Base-by-base conservation (phyloP, 306 rosid genomes). In the Vigna reflexopilosa region DNA sequence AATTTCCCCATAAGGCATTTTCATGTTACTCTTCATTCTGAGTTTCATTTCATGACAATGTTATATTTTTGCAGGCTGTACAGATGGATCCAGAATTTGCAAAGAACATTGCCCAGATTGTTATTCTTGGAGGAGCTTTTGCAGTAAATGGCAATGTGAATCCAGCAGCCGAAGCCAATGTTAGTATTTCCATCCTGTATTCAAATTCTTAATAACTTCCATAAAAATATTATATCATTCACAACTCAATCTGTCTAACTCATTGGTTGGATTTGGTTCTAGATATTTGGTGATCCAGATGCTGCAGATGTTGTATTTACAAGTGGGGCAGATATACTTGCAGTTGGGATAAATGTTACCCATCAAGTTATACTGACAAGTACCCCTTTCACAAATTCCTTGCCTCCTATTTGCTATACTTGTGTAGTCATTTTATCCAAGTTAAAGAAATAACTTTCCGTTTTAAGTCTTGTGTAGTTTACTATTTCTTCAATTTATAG, bases 151-250 rank as follows among this genome's bases (percentile, higher is more conserved):
- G 97, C 78, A 94, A 94, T 88, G 98, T 87, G 44, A 94, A 94
- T 85, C 97, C 97, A 66, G 97, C 97, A 34, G 88, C 97, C 24
- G 98, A 94, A 87, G 98, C 98, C 77, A 95, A 95, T 75, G 97
- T 88, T 74, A 78, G 89, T 85, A 68, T 77, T 28, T 45, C 38
- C 42, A 67, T 47, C 69, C 24, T 50, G 73, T 19, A 47, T 75
- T 48, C 56, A 36, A 56, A 56, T 24, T 40, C 50, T 55, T 15
- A 55, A 38, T 82, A 67, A 64, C 45, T 49, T 67, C 64, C 16
- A 9, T 54, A 22, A 64, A 67, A 71, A n/a, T 58, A 58, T 36
- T 11, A 14, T 54, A 45, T 24, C 13, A 15, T 24, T 75, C 17
- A 19, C 77, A 30, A 56, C 34, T 70, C 59, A 17, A 42, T 65